A percentile compares a stretch with the other conserved stretches of the same genome.
Evolutionary conservation across 495 filamentous ascomycete genomes (phyloP).

Genomic region (Xylaria acuta): DNA sequence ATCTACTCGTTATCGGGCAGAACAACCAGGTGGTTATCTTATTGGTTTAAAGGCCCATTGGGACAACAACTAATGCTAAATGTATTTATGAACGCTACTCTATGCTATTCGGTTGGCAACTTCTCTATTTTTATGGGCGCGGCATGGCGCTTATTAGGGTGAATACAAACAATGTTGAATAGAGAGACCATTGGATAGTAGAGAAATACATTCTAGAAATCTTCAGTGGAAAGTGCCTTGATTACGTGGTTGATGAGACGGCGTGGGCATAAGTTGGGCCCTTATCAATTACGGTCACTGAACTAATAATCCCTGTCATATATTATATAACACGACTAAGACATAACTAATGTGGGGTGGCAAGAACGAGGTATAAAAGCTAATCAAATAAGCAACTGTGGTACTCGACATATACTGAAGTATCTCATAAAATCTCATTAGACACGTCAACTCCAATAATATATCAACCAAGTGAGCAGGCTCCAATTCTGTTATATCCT

Average conservation of each 20-base stretch:
- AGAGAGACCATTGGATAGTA: background rate
- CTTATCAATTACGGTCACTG: background rate
- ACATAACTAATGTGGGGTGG: background rate
- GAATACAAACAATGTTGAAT: background rate
- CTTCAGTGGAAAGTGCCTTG: background rate
- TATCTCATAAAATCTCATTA: background rate
- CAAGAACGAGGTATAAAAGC: background rate
- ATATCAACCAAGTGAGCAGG: background rate
- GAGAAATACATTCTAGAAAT: background rate
- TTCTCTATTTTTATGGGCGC: too few species aligned
- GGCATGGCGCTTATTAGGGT: background rate
- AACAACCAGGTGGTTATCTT: background rate
- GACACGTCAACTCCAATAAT: background rate
- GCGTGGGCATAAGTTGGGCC: background rate
- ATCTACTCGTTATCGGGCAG: background rate
- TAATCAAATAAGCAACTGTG: background rate
- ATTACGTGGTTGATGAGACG: background rate
- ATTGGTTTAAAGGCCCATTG: background rate
- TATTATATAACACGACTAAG: background rate
- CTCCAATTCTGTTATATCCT: background rate
- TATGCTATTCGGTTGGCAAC: background rate
- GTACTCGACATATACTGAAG: background rate
- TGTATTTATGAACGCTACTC: background rate
- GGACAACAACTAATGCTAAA: background rate
- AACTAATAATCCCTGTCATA: background rate